phyloP scores from a whole-genome alignment of 345 rosid genomes.

The Camelina sativa region DNA sequence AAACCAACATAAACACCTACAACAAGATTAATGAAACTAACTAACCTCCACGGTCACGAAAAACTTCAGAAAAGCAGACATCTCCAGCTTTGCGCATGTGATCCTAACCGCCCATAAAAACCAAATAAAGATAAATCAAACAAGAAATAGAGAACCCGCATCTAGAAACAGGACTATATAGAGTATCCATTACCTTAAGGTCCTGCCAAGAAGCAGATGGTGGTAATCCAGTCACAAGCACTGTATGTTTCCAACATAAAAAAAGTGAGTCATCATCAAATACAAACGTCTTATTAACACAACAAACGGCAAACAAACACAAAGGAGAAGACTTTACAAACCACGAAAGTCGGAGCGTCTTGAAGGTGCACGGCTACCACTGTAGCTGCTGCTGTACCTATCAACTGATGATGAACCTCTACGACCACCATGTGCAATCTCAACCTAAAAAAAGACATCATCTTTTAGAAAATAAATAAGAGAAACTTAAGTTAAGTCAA shows the following conservation, averaged over 20 bases:
- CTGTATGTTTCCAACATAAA: slow-evolving; percentile 47
- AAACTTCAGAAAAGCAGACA: slow-evolving; percentile 95
- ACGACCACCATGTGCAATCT: slow-evolving; percentile 89
- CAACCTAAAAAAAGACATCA: slow-evolving; percentile 61
- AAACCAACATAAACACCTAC: slow-evolving; percentile 11
- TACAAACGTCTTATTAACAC: too few relatives aligned
- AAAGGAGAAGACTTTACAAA: slow-evolving; percentile 39
- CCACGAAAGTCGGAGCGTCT: slow-evolving; percentile 93
- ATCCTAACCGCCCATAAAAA: slow-evolving; percentile 55
- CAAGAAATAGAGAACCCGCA: neutral
- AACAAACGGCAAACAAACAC: too few relatives aligned
- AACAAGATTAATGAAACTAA: neutral
- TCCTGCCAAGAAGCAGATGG: slow-evolving; percentile 99
- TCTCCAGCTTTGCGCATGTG: slow-evolving; percentile 99
- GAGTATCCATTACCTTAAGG: slow-evolving; percentile 67
- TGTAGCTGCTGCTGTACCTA: slow-evolving; percentile 69
- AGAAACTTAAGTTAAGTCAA: neutral
- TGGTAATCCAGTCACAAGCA: slow-evolving; percentile 87
- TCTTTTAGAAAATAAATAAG: neutral
- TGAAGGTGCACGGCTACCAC: slow-evolving; percentile 76
- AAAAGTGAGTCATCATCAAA: slow-evolving; percentile 13
- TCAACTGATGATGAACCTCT: slow-evolving; percentile 76
- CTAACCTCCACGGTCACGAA: slow-evolving; percentile 84
- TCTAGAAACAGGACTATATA: neutral
- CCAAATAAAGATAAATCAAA: neutral